Evolutionary conservation across 1,139 yeast genomes (phyloP).

Genomic region (Magnusiomyces ingens): DNA sequence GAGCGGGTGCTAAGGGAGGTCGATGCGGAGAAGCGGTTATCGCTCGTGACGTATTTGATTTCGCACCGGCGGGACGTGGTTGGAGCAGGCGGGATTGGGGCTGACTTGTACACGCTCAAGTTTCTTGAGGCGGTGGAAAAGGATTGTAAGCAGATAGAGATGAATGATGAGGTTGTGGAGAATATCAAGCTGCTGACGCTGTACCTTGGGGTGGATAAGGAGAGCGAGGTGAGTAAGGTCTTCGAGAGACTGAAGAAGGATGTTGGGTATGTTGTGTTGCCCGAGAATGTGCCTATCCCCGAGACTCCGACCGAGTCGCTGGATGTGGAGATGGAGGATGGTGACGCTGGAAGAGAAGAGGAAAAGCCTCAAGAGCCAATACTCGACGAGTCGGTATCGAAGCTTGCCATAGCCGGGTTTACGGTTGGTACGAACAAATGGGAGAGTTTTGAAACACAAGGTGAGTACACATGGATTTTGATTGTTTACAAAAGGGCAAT

Average conservation of each 20-base stretch:
- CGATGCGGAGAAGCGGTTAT: conserved; percentile 2
- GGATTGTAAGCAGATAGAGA: not conserved
- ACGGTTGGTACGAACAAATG: not conserved
- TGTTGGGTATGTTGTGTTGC: not conserved
- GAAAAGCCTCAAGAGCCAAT: not conserved
- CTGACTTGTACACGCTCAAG: conserved; percentile 1
- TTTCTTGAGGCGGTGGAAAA: not conserved
- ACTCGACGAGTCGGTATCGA: not conserved
- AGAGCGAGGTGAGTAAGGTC: not conserved
- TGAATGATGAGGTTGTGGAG: conserved; percentile 3
- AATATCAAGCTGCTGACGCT: conserved; percentile 3
- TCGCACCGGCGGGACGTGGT: conserved; percentile 3
- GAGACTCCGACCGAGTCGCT: not conserved
- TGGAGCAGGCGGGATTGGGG: not conserved
- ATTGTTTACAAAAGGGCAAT: too few relatives aligned
- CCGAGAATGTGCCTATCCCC: not conserved
- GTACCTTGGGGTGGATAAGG: not conserved
- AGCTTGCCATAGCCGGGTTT: not conserved
- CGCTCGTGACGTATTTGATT: conserved; percentile 3
- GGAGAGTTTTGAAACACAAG: not conserved
- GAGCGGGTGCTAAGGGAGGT: conserved; percentile 4
- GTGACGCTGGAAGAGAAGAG: not conserved
- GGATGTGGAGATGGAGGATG: not conserved
- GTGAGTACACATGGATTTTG: too few relatives aligned
- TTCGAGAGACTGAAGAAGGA: not conserved